These are phyloP conservation scores for Candida pseudoviswanathii DNA, from an alignment of 1,139 yeast species.

Conservation along the genomic window DNA sequence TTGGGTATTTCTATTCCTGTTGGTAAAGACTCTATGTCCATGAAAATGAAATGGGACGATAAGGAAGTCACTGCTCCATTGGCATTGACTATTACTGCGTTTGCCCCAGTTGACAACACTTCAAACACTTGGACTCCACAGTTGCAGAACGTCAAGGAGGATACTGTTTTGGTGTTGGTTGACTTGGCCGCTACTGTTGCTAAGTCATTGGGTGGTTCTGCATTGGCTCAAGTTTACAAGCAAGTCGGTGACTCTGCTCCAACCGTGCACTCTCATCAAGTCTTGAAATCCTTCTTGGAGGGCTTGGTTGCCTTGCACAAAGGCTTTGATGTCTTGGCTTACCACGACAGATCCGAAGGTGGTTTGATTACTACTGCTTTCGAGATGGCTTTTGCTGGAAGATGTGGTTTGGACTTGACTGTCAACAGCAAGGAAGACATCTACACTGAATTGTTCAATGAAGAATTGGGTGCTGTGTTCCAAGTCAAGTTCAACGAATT, in stretches of 20 bases:
- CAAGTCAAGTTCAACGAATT: constrained; percentile 65
- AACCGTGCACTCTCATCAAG: constrained; percentile 67
- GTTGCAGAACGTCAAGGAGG: constrained; percentile 48
- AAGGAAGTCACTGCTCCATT: constrained; percentile 94
- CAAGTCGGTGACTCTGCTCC: constrained; percentile 86
- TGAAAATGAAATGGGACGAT: constrained; percentile 98
- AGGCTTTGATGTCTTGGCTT: constrained; percentile 70
- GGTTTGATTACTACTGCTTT: constrained; percentile 82
- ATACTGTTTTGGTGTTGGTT: constrained; percentile 72
- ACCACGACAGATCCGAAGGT: constrained; percentile 98
- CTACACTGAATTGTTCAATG: constrained; percentile 73
- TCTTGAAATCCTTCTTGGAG: constrained; percentile 69
- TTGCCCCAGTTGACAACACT: constrained; percentile 83
- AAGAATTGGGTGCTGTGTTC: constrained; percentile 96
- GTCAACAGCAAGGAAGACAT: constrained; percentile 35
- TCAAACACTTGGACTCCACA: constrained; percentile 96
- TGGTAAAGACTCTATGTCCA: constrained; percentile 98
- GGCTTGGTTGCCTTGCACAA: constrained; percentile 74
- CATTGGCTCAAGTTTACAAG: constrained; percentile 89
- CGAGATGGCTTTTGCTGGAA: constrained; percentile 98
- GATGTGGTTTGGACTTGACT: constrained; percentile 68
- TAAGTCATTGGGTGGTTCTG: constrained; percentile 85
- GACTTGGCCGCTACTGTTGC: constrained; percentile 68
- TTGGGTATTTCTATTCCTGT: constrained; percentile 93
- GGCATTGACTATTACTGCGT: constrained; percentile 90